A percentile compares a stretch with the other conserved stretches of the same genome.
phyloP scores from a whole-genome alignment of 2,329 filamentous ascomycete species.

The Penicillium sp. region DNA sequence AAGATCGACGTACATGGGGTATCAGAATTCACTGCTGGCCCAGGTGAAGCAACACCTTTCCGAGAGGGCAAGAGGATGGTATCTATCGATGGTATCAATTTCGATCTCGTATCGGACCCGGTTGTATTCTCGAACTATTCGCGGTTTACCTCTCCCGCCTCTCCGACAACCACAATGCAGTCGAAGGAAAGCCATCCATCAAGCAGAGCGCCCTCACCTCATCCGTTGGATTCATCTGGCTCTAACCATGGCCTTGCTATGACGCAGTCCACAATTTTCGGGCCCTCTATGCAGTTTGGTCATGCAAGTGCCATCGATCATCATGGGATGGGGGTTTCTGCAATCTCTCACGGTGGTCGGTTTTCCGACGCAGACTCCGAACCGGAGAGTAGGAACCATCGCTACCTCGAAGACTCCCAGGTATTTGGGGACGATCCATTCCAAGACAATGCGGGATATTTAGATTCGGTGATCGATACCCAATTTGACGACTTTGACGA shows the following conservation, averaged over 20 bases:
- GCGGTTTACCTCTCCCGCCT: conserved; percentile 34
- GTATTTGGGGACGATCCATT: conserved; percentile 32
- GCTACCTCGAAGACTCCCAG: conserved; percentile 27
- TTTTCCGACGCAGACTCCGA: conserved; percentile 45
- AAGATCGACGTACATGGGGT: conserved; percentile 36
- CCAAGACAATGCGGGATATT: conserved; percentile 38
- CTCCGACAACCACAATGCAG: conserved; percentile 34
- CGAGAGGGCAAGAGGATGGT: conserved; percentile 46
- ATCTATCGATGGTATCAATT: conserved; percentile 45
- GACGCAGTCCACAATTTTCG: conserved; percentile 41
- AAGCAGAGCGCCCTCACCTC: conserved; percentile 29
- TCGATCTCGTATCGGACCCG: conserved; percentile 49
- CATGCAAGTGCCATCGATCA: not conserved
- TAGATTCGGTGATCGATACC: conserved; percentile 39
- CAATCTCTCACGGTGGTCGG: conserved; percentile 38
- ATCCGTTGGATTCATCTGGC: conserved; percentile 23
- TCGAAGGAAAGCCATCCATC: conserved; percentile 32
- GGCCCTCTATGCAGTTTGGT: conserved; percentile 21
- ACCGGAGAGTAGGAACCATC: conserved; percentile 27
- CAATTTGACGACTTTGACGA: conserved; percentile 36
- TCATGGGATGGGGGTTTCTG: conserved; percentile 29
- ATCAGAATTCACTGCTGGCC: conserved; percentile 16
- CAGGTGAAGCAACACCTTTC: conserved; percentile 22
- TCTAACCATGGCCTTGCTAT: conserved; percentile 31
- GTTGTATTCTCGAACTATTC: conserved; percentile 49